Evolutionary conservation across 805 yeast species (phyloP).

Genomic region (Jamesozyma gamospora): DNA sequence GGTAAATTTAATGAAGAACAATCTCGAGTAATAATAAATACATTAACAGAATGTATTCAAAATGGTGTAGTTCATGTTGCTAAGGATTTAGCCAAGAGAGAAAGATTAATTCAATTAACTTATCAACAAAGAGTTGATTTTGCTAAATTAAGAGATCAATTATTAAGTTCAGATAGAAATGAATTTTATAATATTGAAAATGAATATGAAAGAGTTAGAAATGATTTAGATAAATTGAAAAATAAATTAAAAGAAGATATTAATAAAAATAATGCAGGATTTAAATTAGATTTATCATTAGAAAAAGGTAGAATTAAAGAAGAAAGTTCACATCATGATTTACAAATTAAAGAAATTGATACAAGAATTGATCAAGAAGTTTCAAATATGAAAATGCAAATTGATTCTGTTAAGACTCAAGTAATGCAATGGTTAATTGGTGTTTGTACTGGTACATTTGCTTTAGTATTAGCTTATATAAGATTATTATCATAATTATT

Average conservation of each 20-base stretch:
- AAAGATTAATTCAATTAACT: conserved; percentile 69
- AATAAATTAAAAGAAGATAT: conserved; percentile 84
- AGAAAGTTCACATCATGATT: conserved; percentile 84
- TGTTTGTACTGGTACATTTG: conserved; percentile 96
- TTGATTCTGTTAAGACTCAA: conserved; percentile 90
- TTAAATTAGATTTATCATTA: conserved; percentile 77
- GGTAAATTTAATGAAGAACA: conserved; percentile 70
- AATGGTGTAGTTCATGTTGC: conserved; percentile 73
- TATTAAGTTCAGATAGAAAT: conserved; percentile 76
- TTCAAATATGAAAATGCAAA: conserved; percentile 88
- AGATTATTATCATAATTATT: conserved; percentile 56
- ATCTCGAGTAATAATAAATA: conserved; percentile 66
- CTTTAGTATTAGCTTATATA: conserved; percentile 83
- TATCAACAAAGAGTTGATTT: conserved; percentile 96
- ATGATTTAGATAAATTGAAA: conserved; percentile 78
- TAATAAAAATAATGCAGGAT: conserved; percentile 81
- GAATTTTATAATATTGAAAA: conserved; percentile 74
- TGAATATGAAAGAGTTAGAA: conserved; percentile 76
- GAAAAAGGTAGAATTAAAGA: conserved; percentile 95
- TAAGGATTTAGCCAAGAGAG: conserved; percentile 73
- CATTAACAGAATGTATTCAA: conserved; percentile 63
- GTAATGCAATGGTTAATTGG: conserved; percentile 98
- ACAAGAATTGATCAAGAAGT: conserved; percentile 93
- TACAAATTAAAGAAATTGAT: conserved; percentile 88
- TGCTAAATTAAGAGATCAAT: conserved; percentile 86